phyloP scores from a whole-genome alignment of 2,329 filamentous ascomycete genomes.

The Capronia epimyces region DNA sequence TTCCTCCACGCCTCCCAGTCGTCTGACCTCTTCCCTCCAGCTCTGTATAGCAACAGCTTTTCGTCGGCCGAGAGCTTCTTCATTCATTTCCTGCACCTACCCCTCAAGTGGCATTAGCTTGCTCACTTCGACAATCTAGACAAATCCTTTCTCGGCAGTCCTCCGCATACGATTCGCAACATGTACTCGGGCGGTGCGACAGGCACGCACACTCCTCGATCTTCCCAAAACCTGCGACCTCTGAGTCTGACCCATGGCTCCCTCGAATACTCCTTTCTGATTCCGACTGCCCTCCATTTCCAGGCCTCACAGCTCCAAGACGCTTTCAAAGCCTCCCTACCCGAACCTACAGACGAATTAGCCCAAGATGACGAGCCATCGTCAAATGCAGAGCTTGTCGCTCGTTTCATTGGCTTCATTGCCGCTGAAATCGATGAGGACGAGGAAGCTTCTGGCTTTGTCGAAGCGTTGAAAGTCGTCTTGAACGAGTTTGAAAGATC shows the following conservation, averaged over 20 bases:
- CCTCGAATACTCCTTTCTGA: constrained; percentile 91
- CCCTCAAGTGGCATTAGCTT: constrained; percentile 30
- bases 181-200: constrained; percentile 53
- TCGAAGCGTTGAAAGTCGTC: constrained; percentile 85
- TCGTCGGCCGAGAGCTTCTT: constrained; percentile 1
- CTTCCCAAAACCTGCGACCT: constrained; percentile 84
- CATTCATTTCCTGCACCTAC: constrained; percentile 11
- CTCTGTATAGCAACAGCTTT: constrained; percentile 1
- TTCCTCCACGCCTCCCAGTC: not conserved
- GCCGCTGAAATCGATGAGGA: constrained; percentile 87
- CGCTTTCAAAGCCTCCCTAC: constrained; percentile 76
- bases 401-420: constrained; percentile 85
- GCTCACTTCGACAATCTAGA: constrained; percentile 24
- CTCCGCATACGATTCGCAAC: constrained; percentile 11
- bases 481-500: constrained; percentile 95
- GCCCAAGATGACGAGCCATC: constrained; percentile 99
- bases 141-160: not conserved
- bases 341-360: constrained; percentile 89
- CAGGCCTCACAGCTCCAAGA: constrained; percentile 93
- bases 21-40: not conserved
- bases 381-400: constrained; percentile 84
- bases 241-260: constrained; percentile 87
- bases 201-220: constrained; percentile 93
- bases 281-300: constrained; percentile 93
- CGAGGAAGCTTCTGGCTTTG: constrained; percentile 77